phyloP scores from a whole-genome alignment of 2,329 filamentous ascomycete genomes.

The Fusarium camptoceras region DNA sequence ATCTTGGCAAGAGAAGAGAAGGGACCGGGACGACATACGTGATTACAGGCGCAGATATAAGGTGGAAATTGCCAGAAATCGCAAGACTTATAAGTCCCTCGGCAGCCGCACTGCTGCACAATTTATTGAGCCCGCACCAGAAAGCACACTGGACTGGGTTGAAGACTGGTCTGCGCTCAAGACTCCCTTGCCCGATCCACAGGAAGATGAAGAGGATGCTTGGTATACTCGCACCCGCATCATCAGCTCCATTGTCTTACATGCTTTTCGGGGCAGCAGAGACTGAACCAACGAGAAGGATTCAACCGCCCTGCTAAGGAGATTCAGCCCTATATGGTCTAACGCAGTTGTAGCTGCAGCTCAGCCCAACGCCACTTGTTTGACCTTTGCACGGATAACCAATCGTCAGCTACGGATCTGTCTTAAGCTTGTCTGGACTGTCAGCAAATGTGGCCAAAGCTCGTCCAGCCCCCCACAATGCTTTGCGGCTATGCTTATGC shows the following conservation, averaged over 20 bases:
- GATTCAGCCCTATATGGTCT: conserved; percentile 18
- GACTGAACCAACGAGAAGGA: conserved; percentile 6
- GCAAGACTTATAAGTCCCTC: not conserved
- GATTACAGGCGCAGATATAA: not conserved
- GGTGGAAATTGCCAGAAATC: not conserved
- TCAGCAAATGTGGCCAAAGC: conserved; percentile 10
- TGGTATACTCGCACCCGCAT: not conserved
- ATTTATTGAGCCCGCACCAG: not conserved
- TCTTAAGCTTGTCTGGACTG: not conserved
- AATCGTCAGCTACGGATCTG: not conserved
- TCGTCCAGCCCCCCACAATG: not conserved
- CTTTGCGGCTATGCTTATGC: conserved; percentile 15
- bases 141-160: not conserved
- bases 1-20: not conserved
- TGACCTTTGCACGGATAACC: not conserved
- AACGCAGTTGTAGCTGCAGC: not conserved
- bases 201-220: not conserved
- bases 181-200: not conserved
- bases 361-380: conserved; percentile 18
- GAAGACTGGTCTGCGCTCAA: not conserved
- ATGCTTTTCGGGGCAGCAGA: conserved; percentile 4
- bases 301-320: not conserved
- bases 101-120: not conserved
- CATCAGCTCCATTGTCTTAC: conserved; percentile 8
- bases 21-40: not conserved